A percentile compares a stretch with the other conserved stretches of the same genome.
Conservation (phyloP, 257 asterid species). For the Mitragyna speciosa region DNA sequence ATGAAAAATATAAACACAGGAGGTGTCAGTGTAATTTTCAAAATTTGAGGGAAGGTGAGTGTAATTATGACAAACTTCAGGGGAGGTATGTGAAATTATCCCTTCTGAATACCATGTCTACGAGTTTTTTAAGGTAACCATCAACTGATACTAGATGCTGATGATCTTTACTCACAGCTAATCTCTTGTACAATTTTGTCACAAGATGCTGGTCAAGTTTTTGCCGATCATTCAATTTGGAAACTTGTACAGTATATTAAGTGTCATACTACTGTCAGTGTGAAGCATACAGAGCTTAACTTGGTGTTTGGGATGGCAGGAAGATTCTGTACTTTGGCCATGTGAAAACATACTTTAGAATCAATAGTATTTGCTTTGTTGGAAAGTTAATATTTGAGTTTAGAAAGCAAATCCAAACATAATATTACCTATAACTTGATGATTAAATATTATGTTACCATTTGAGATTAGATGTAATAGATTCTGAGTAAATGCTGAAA, state of each 20-base stretch:
- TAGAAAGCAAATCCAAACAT: not conserved
- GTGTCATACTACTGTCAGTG: too few species aligned
- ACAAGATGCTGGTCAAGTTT: not conserved
- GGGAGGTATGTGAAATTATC: too few species aligned
- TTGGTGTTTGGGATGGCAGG: not conserved
- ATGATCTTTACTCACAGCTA: too few species aligned
- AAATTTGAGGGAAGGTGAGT: too few species aligned
- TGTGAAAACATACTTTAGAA: not conserved
- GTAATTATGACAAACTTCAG: too few species aligned
- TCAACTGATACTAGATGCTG: too few species aligned
- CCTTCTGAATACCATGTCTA: too few species aligned
- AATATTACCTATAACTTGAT: not conserved
- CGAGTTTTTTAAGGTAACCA: constrained; percentile 86
- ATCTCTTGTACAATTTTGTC: not conserved
- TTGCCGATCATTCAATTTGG: not conserved
- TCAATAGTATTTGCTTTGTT: not conserved
- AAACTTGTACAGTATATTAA: not conserved
- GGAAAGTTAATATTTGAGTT: not conserved
- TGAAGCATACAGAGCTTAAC: not conserved
- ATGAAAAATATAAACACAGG: too few species aligned
- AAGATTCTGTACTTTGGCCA: not conserved
- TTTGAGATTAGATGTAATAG: too few species aligned
- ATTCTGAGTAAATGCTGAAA: not conserved
- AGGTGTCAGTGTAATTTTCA: too few species aligned
- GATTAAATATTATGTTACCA: too few species aligned